These are phyloP conservation scores for Leccinum griseonigrum DNA, from an alignment of 1,284 basidiomycete genomes.

Conservation along the genomic window DNA sequence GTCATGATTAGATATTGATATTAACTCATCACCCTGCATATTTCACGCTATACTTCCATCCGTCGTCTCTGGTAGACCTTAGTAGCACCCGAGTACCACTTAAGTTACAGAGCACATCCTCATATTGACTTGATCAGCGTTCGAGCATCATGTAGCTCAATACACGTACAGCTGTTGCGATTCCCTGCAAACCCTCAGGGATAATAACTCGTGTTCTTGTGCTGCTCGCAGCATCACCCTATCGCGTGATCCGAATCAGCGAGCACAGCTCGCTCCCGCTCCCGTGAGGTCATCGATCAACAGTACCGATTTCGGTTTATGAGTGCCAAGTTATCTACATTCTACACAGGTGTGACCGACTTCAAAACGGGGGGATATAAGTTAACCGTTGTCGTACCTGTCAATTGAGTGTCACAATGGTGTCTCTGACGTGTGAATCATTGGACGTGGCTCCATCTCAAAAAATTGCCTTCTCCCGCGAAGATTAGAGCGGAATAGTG, in stretches of 20 bases:
- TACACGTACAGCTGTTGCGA: slow-evolving; percentile 8
- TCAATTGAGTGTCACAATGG: slow-evolving; percentile 1
- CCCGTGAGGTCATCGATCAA: slow-evolving; percentile 15
- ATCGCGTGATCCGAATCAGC: not conserved
- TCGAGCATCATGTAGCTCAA: slow-evolving; percentile 18
- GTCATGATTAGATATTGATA: slow-evolving; percentile 58
- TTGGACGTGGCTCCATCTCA: slow-evolving; percentile 7
- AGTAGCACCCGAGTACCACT: slow-evolving; percentile 7
- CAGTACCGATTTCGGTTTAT: not conserved
- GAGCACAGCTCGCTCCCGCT: not conserved
- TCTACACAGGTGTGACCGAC: slow-evolving; percentile 3
- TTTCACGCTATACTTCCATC: slow-evolving; percentile 1
- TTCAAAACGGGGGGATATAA: slow-evolving; percentile 1
- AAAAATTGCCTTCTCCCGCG: slow-evolving; percentile 32
- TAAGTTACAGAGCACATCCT: slow-evolving; percentile 15
- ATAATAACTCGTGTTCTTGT: slow-evolving; percentile 2
- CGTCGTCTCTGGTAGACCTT: slow-evolving; percentile 10
- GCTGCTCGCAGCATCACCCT: not conserved
- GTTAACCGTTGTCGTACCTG: slow-evolving; percentile 6
- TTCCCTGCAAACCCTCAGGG: not conserved
- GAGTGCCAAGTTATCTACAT: slow-evolving; percentile 3
- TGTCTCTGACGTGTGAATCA: slow-evolving; percentile 18
- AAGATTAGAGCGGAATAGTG: slow-evolving; percentile 18
- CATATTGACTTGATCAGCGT: slow-evolving; percentile 11
- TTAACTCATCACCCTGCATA: slow-evolving; percentile 38